Evolutionary conservation across 2,329 filamentous ascomycete genomes (phyloP).

Genomic region (Metarhizium robertsii): DNA sequence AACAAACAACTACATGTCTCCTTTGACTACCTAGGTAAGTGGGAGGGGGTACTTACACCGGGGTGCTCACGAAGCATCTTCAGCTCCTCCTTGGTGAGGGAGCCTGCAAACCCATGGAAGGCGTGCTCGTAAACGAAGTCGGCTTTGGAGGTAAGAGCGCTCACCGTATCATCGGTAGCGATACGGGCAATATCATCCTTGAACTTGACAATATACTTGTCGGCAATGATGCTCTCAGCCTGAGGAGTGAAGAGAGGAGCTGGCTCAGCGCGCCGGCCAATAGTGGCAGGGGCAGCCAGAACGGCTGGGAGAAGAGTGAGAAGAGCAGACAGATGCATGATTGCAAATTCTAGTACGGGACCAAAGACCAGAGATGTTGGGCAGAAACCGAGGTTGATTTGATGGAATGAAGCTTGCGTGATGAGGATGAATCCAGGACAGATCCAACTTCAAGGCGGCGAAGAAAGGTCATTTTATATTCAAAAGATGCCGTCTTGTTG

Average conservation of each 20-base stretch:
- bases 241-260: constrained; percentile 16
- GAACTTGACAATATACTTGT: constrained; percentile 23
- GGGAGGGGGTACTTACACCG: constrained; percentile 9
- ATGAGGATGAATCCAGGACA: background rate
- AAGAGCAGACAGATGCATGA: constrained; percentile 15
- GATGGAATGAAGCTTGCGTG: constrained; percentile 1
- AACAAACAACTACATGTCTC: background rate
- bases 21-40: background rate
- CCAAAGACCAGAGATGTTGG: background rate
- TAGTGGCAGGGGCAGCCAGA: constrained; percentile 11
- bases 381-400: background rate
- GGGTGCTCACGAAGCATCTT: constrained; percentile 14
- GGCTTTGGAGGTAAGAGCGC: constrained; percentile 10
- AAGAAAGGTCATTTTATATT: constrained; percentile 7
- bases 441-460: background rate
- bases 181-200: constrained; percentile 11
- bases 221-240: constrained; percentile 11
- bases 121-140: constrained; percentile 15
- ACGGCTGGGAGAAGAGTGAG: constrained; percentile 14
- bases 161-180: constrained; percentile 9
- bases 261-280: constrained; percentile 13
- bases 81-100: constrained; percentile 11
- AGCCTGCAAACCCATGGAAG: constrained; percentile 17
- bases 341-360: constrained; percentile 2
- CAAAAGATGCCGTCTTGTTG: background rate